These are phyloP conservation scores for Didymellaceae sp. DNA, from an alignment of 2,329 filamentous ascomycete species.

Conservation along the genomic window DNA sequence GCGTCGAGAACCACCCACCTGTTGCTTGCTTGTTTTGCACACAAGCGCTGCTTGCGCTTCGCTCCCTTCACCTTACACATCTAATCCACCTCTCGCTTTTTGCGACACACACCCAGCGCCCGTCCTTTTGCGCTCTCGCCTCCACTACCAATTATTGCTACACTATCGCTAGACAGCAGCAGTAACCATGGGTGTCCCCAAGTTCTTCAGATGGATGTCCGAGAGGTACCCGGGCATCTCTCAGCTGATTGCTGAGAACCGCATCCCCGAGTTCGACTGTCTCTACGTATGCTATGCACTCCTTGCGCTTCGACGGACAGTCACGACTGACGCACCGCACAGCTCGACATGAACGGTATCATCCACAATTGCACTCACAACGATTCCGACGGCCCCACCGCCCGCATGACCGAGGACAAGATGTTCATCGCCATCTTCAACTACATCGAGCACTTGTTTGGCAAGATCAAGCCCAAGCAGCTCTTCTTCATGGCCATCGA, in stretches of 20 bases:
- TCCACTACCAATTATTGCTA: conserved; percentile 18
- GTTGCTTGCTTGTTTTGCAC: conserved; percentile 21
- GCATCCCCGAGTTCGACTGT: conserved; percentile 98
- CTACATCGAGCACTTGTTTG: conserved; percentile 98
- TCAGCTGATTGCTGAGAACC: conserved; percentile 96
- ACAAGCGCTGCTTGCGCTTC: conserved; percentile 35
- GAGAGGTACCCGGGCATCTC: conserved; percentile 99
- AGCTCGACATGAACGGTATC: conserved; percentile 98
- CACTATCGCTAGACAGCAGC: conserved; percentile 27
- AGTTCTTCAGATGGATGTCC: conserved; percentile 99
- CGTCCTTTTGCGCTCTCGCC: conserved; percentile 8
- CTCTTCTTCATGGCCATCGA: conserved; percentile 99
- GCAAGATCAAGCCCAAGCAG: conserved; percentile 98
- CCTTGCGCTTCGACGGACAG: not conserved
- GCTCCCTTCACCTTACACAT: conserved; percentile 19
- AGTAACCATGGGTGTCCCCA: conserved; percentile 72
- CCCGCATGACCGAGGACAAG: conserved; percentile 93
- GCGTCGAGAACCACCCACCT: conserved; percentile 46
- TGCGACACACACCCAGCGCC: conserved; percentile 4
- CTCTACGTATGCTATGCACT: conserved; percentile 71
- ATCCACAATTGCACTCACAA: conserved; percentile 99
- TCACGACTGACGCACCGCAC: conserved; percentile 19
- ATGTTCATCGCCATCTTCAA: conserved; percentile 99
- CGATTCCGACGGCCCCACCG: conserved; percentile 88
- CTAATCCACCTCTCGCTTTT: conserved; percentile 12